A percentile compares a stretch with the other conserved stretches of the same genome.
phyloP scores from a whole-genome alignment of 148 eudicot genomes.

The Camellia japonica region DNA sequence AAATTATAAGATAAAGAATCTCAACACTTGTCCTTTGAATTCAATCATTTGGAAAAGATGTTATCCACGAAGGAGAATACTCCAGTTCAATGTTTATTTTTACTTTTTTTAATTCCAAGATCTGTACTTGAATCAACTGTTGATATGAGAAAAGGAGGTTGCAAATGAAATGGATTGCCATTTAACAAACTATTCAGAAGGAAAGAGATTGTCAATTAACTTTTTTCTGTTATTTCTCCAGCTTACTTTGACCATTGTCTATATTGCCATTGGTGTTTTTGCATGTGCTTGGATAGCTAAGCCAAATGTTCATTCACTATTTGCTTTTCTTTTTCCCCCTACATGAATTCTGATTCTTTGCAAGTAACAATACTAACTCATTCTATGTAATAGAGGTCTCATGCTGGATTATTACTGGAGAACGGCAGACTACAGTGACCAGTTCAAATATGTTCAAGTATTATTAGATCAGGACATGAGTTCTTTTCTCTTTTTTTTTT shows the following conservation, averaged over 20 bases:
- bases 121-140: constrained; percentile 2
- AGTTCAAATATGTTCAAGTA: constrained; percentile 92
- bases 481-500: constrained; percentile 36
- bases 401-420: constrained; percentile 96
- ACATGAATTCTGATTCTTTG: background rate
- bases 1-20: too few species aligned
- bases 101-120: background rate
- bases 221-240: too few species aligned
- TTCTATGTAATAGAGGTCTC: constrained; percentile 72
- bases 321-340: background rate
- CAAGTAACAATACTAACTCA: constrained; percentile 15
- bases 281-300: constrained; percentile 93
- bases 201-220: too few species aligned
- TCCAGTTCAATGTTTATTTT: background rate
- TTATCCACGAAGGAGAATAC: background rate
- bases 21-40: background rate
- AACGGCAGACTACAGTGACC: constrained; percentile 94
- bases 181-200: too few species aligned
- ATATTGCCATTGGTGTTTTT: constrained; percentile 21
- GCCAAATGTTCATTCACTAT: background rate
- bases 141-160: background rate
- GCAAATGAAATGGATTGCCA: background rate
- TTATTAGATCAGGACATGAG: constrained; percentile 94
- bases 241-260: too few species aligned
- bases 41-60: constrained; percentile 3